Base-by-base conservation (phyloP, 345 rosid species). In the Sapria himalayana region DNA sequence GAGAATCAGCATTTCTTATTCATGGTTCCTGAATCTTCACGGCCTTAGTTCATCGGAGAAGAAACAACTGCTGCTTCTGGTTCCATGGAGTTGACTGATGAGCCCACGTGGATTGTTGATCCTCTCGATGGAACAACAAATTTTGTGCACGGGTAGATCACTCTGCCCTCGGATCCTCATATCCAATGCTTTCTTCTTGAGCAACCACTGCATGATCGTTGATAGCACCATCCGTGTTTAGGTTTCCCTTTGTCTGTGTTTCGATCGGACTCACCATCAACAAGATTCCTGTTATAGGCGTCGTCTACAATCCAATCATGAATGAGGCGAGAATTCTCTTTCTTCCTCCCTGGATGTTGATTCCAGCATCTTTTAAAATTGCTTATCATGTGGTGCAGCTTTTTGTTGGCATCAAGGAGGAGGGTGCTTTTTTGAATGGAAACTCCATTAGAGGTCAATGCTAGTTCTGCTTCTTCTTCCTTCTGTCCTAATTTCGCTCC, bases 51-150 rank as follows among this genome's bases (percentile, higher is more conserved):
- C 66, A 89, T 82, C 2, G 98, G 98, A 41, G 94, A 89, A 64
- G 98, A 89, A 54, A 82, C 98, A 4, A 79, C 95, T 15, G 93
- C 95, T 60, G 84, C 95, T 23, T 45, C 33, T 49, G 98, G 98
- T 15, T 43, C 37, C 20, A 54, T 84, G 2, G 86, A 72, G 62
- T 41, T 82, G 65, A 89, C 95, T 3, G 84, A 82, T 20, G 98
- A 82, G 46, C 93, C 95, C 3, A 89, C 95, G 19, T 89, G 98
- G 98, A 76, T 89, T 22, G 93, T 89, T 53, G 98, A 89, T 61
- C 98, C 98, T 55, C 93, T 89, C 58, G 98, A 89, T 58, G 98
- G 95, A 61, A 89, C 98, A 10, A 79, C 95, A 11, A 89, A 82
- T 51, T 89, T 89, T 49, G 98, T 89, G 50, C 98, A 89, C 36